A percentile compares a stretch with the other conserved stretches of the same genome.
Evolutionary conservation across 768 basidiomycete species (phyloP).

Genomic region (Leccinum subgranulosum): DNA sequence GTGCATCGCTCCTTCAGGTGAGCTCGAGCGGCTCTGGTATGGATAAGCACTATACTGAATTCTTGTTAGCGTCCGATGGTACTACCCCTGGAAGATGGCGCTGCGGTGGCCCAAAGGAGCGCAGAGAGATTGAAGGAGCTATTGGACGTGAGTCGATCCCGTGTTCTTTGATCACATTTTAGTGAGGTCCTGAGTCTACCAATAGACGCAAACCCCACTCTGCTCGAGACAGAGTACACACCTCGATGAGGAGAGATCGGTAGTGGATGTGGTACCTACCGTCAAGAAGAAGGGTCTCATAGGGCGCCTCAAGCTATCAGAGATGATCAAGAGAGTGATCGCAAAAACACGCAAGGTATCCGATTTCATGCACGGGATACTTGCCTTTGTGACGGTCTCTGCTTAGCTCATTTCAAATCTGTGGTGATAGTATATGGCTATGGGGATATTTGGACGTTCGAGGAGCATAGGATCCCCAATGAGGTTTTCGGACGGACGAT

Average conservation of each 20-base stretch:
- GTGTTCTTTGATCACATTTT: not conserved
- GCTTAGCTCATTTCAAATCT: slow-evolving; percentile 21
- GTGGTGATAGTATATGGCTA: slow-evolving; percentile 13
- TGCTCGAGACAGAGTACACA: slow-evolving; percentile 4
- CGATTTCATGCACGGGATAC: slow-evolving; percentile 4
- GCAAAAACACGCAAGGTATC: slow-evolving; percentile 25
- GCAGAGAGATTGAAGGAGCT: slow-evolving; percentile 11
- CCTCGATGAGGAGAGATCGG: slow-evolving; percentile 2
- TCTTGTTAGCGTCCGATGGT: slow-evolving; percentile 11
- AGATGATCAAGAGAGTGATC: slow-evolving; percentile 18
- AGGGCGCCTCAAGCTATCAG: slow-evolving; percentile 14
- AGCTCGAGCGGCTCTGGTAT: slow-evolving; percentile 6
- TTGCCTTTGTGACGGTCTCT: slow-evolving; percentile 21
- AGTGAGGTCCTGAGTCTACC: slow-evolving; percentile 4
- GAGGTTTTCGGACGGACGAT: slow-evolving; percentile 11
- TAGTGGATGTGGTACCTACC: slow-evolving; percentile 7
- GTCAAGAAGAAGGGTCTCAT: slow-evolving; percentile 4
- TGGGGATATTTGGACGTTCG: slow-evolving; percentile 1
- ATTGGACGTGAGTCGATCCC: slow-evolving; percentile 14
- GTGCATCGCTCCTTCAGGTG: slow-evolving; percentile 25
- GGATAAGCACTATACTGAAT: slow-evolving; percentile 1
- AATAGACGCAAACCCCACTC: slow-evolving; percentile 9
- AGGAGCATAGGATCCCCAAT: not conserved
- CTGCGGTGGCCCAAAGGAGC: slow-evolving; percentile 2
- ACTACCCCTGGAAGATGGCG: not conserved